Evolutionary conservation across 1,284 basidiomycete genomes (phyloP).

Genomic region (Mycosarcoma maydis): DNA sequence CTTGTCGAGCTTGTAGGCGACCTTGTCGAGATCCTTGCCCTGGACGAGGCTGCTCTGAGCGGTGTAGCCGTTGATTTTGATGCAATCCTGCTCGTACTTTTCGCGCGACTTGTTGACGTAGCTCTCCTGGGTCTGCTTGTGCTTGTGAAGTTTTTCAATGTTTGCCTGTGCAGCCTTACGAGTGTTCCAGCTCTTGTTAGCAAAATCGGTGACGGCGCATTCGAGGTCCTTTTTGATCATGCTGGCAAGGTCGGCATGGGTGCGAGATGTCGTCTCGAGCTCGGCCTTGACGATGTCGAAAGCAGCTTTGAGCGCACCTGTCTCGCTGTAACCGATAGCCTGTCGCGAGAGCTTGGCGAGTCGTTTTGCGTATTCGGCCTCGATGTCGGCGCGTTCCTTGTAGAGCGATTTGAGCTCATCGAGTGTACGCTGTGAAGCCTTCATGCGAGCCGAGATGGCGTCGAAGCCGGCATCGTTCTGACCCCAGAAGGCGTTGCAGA

Average conservation of each 20-base stretch:
- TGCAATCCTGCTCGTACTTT: conserved; percentile 92
- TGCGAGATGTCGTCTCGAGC: conserved; percentile 81
- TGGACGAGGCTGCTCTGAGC: conserved; percentile 92
- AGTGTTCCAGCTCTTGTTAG: conserved; percentile 48
- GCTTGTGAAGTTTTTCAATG: conserved; percentile 64
- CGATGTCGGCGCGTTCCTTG: conserved; percentile 87
- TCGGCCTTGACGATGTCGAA: conserved; percentile 82
- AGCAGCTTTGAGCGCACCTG: conserved; percentile 84
- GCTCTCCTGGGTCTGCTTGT: conserved; percentile 64
- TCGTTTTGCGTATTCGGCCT: conserved; percentile 94
- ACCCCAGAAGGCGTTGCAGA: conserved; percentile 95
- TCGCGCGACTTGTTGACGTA: conserved; percentile 76
- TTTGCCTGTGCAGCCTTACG: conserved; percentile 54
- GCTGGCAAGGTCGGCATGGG: conserved; percentile 76
- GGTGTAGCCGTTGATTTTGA: conserved; percentile 93
- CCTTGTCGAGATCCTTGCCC: conserved; percentile 91
- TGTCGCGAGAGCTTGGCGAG: conserved; percentile 82
- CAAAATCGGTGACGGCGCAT: conserved; percentile 65
- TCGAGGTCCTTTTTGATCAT: conserved; percentile 84
- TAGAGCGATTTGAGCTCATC: conserved; percentile 87
- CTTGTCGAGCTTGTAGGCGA: conserved; percentile 84
- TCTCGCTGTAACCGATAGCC: conserved; percentile 84
- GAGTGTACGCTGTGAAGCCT: conserved; percentile 82
- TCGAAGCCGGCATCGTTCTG: conserved; percentile 82
- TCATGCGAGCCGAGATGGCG: conserved; percentile 86